Evolutionary conservation across 345 rosid species (phyloP).

Genomic region (Populus pruinosa): DNA sequence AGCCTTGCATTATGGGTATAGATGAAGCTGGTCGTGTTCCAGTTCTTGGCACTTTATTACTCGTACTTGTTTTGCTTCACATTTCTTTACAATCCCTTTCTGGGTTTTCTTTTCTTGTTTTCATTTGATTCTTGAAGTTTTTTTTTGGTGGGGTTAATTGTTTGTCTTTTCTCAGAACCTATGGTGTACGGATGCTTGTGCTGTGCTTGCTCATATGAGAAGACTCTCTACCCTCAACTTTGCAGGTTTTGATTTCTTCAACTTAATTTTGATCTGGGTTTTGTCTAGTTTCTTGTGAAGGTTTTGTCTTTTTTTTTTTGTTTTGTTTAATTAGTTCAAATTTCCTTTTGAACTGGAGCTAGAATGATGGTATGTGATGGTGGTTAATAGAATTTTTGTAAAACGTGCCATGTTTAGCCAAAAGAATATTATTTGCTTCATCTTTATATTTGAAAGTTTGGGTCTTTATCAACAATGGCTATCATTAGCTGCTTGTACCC

Average conservation of each 20-base stretch:
- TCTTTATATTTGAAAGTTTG: neutral
- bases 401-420: neutral
- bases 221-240: slow-evolving; percentile 72
- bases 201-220: slow-evolving; percentile 71
- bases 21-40: slow-evolving; percentile 98
- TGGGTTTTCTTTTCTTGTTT: neutral
- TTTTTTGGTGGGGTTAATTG: neutral
- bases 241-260: slow-evolving; percentile 46
- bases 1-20: slow-evolving; percentile 89
- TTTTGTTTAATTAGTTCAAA: neutral
- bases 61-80: neutral
- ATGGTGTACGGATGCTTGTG: slow-evolving; percentile 97
- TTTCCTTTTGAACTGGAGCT: neutral
- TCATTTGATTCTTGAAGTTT: neutral
- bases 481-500: neutral
- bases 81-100: neutral
- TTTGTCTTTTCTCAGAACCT: slow-evolving; percentile 56
- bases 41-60: slow-evolving; percentile 47
- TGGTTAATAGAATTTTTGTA: neutral
- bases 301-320: neutral
- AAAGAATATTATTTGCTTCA: neutral
- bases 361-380: neutral
- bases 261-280: neutral
- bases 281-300: neutral
- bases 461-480: neutral